These are phyloP conservation scores for Phialemonium atrogriseum DNA, from an alignment of 2,329 filamentous ascomycete genomes.

Conservation along the genomic window DNA sequence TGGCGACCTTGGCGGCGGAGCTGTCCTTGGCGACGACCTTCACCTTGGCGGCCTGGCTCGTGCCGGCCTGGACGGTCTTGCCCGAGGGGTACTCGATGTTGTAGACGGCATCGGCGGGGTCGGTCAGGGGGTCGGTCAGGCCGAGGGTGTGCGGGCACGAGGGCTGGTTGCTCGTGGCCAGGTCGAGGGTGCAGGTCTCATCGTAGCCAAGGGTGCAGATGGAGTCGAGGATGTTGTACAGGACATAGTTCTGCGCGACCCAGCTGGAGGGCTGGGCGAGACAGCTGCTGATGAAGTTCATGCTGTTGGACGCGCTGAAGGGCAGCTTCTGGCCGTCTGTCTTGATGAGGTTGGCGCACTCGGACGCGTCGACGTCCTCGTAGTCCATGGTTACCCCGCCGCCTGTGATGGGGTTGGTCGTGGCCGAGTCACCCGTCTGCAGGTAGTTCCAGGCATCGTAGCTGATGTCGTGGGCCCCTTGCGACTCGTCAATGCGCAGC, in stretches of 20 bases:
- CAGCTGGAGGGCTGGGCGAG: background rate
- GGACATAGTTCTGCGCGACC: conserved; percentile 2
- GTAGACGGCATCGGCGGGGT: conserved; percentile 31
- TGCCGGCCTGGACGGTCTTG: conserved; percentile 23
- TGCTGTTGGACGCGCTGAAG: conserved; percentile 3
- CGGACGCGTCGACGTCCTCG: background rate
- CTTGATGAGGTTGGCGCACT: conserved; percentile 1
- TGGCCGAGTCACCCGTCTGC: conserved; percentile 5
- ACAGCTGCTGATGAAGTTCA: conserved; percentile 3
- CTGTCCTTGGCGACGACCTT: too few species aligned
- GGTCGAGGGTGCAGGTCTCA: conserved; percentile 1
- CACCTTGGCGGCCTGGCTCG: too few species aligned
- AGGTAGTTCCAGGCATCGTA: conserved; percentile 9
- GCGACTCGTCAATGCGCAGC: conserved; percentile 17
- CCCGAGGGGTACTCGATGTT: conserved; percentile 46
- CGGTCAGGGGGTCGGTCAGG: conserved; percentile 18
- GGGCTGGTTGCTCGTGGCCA: conserved; percentile 35
- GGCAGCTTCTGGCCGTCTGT: background rate
- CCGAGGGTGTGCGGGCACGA: conserved; percentile 39
- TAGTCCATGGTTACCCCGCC: conserved; percentile 3
- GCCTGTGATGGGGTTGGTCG: conserved; percentile 2
- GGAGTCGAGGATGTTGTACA: conserved; percentile 1
- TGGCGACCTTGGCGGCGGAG: too few species aligned
- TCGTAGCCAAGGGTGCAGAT: conserved; percentile 1
- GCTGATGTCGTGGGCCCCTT: conserved; percentile 10